Evolutionary conservation across 1,284 basidiomycete genomes (phyloP).

Genomic region (Phlebopus sp.): DNA sequence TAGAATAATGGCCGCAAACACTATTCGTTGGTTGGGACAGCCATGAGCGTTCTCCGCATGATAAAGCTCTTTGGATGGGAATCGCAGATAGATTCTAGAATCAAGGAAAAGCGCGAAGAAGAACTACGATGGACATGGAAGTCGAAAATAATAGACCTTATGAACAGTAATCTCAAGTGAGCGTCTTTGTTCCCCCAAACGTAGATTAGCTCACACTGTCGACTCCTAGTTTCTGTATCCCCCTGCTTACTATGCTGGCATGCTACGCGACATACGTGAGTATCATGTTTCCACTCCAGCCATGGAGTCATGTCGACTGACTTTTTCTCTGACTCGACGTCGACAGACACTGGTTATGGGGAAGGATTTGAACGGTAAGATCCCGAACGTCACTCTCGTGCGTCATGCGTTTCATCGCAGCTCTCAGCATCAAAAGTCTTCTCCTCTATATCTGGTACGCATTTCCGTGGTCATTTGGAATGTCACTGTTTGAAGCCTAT

Average conservation of each 20-base stretch:
- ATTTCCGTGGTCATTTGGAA: neutral
- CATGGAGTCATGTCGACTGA: neutral
- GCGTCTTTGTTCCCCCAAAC: neutral
- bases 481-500: neutral
- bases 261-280: conserved; percentile 10
- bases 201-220: neutral
- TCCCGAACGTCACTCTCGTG: neutral
- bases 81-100: conserved; percentile 46
- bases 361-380: conserved; percentile 6
- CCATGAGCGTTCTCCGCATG: conserved; percentile 43
- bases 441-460: conserved; percentile 22
- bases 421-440: conserved; percentile 22
- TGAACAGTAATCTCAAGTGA: conserved; percentile 4
- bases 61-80: conserved; percentile 72
- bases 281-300: neutral
- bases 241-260: conserved; percentile 34
- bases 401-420: neutral
- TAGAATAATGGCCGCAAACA: neutral
- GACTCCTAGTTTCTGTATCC: conserved; percentile 23
- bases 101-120: conserved; percentile 35
- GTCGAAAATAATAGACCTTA: conserved; percentile 5
- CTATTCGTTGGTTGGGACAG: neutral
- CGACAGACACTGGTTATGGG: conserved; percentile 4
- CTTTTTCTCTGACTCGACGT: neutral
- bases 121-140: conserved; percentile 11